A percentile compares a stretch with the other conserved stretches of the same genome.
These are phyloP conservation scores for Toxoplasma gondii DNA, from an alignment of 169 alveolate species.

Conservation along the genomic window DNA sequence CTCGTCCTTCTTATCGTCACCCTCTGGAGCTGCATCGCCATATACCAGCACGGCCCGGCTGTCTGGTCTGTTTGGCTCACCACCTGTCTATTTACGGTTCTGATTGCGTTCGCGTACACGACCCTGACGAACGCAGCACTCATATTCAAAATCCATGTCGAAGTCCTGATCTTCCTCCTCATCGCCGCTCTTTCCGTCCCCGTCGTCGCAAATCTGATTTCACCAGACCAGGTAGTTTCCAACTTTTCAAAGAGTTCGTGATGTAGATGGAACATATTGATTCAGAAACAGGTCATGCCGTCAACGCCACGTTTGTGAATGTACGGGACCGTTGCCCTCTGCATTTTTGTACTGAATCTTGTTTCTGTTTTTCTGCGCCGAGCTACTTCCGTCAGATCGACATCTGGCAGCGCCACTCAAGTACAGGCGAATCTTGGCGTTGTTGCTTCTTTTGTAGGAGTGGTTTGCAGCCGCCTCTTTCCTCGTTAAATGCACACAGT, in stretches of 20 bases:
- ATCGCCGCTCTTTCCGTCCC: conserved; percentile 57
- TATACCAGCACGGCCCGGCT: conserved; percentile 49
- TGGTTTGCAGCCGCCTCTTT: no score
- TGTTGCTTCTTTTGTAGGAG: no score
- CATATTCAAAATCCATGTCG: conserved; percentile 46
- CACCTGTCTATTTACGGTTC: conserved; percentile 43
- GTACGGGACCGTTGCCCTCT: no score
- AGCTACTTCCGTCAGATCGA: neutral
- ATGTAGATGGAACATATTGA: no score
- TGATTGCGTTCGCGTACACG: conserved; percentile 30
- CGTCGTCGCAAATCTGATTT: conserved; percentile 56
- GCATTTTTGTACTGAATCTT: no score
- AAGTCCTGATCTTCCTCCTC: conserved; percentile 45
- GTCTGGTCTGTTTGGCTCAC: conserved; percentile 65
- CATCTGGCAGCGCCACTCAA: no score
- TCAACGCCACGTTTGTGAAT: no score
- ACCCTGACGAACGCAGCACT: conserved; percentile 57
- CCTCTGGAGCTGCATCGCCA: conserved; percentile 35
- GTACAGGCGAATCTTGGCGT: no score
- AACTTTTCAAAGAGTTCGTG: neutral
- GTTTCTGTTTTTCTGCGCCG: neutral
- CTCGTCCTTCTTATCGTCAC: conserved; percentile 56
- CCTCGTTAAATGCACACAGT: no score
- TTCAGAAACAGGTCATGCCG: no score
- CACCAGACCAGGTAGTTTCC: conserved; percentile 51